Percentiles rank a stretch among this genome's conserved stretches.
Evolutionary conservation across 108 stramenopile species (phyloP).

Genomic region (Hondaea fermentalgiana): DNA sequence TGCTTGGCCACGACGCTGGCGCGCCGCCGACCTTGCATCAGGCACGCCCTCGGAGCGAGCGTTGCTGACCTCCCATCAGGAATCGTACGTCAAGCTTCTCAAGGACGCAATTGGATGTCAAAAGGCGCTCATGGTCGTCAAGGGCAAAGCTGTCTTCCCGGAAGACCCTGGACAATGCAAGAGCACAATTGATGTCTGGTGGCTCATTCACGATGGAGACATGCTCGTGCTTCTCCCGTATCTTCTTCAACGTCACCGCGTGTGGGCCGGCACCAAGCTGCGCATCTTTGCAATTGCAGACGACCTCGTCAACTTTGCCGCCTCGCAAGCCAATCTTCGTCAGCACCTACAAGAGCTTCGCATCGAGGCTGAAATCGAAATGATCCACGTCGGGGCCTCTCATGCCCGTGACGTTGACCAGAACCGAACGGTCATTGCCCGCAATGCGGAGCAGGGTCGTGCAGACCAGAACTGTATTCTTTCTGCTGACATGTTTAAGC

Average conservation of each 20-base stretch:
- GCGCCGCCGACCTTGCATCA: conserved; percentile 32
- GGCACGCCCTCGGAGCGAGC: no score
- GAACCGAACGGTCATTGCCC: background rate
- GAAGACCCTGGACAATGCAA: background rate
- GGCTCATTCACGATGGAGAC: conserved; percentile 68
- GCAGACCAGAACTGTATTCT: background rate
- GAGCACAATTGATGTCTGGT: conserved; percentile 64
- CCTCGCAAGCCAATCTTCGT: background rate
- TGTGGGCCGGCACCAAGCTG: conserved; percentile 45
- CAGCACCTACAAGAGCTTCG: background rate
- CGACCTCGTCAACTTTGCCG: background rate
- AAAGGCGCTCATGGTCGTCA: conserved; percentile 14
- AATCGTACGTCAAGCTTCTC: background rate
- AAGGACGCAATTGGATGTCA: background rate
- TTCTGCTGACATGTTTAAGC: background rate
- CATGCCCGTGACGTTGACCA: background rate
- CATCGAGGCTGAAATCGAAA: conserved; percentile 32
- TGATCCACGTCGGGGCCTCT: conserved; percentile 22
- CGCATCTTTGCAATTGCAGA: conserved; percentile 50
- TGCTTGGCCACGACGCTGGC: conserved; percentile 46
- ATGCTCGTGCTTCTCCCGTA: conserved; percentile 63
- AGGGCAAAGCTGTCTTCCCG: background rate
- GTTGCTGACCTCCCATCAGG: background rate
- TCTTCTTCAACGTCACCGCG: conserved; percentile 50
- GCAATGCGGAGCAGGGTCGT: background rate